These are phyloP conservation scores for Calonectria hawksworthii DNA, from an alignment of 2,329 filamentous ascomycete species.

Conservation along the genomic window DNA sequence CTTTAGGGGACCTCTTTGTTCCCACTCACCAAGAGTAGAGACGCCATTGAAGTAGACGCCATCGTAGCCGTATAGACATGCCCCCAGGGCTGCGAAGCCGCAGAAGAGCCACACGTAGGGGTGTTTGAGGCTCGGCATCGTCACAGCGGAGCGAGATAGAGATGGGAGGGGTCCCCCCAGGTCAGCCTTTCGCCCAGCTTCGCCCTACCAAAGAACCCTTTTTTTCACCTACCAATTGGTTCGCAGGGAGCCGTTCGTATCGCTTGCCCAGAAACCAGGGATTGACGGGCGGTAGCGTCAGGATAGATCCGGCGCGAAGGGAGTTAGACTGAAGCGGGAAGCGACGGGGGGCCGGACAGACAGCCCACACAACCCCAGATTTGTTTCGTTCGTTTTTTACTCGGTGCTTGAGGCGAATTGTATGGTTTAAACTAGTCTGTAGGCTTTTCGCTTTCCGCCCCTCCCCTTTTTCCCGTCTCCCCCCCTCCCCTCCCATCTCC, in stretches of 20 bases:
- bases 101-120: constrained; percentile 51
- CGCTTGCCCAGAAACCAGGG: not conserved
- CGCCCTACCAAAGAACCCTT: not conserved
- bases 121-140: constrained; percentile 44
- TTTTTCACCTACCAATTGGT: not conserved
- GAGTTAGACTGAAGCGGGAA: constrained; percentile 7
- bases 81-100: constrained; percentile 53
- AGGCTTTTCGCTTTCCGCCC: not conserved
- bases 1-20: too few species aligned
- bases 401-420: not conserved
- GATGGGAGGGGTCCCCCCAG: not conserved
- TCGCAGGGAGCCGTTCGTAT: not conserved
- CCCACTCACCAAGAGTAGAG: constrained; percentile 48
- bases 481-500: not conserved
- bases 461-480: not conserved
- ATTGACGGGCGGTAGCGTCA: constrained; percentile 7
- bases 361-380: constrained; percentile 23
- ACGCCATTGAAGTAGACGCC: constrained; percentile 55
- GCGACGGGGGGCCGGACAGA: not conserved
- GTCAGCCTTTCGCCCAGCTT: not conserved
- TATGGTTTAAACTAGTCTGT: not conserved
- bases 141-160: not conserved
- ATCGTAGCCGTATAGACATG: constrained; percentile 55
- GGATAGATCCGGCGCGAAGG: constrained; percentile 6
- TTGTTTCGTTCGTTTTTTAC: not conserved